Conservation (phyloP, 225 moss, liverwort and hornwort species). For the Sphagnum tenellum region DNA sequence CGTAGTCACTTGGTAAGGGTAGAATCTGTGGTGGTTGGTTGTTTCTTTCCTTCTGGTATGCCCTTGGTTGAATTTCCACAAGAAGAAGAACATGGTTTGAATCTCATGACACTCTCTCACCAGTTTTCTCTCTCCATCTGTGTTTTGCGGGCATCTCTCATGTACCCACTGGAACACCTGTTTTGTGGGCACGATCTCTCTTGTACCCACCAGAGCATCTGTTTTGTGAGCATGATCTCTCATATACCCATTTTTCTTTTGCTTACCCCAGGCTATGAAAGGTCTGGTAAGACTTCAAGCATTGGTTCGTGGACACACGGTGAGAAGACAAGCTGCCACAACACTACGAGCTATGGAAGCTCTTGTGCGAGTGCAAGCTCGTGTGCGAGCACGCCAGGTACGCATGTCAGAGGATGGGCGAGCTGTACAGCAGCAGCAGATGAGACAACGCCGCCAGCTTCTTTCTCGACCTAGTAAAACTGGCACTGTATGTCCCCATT, state of each 20-base stretch:
- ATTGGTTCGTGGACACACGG: slow-evolving; percentile 50
- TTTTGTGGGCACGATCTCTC: neutral
- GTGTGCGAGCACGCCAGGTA: slow-evolving; percentile 56
- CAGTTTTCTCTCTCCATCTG: too few species aligned
- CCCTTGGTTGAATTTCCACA: neutral
- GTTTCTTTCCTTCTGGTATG: neutral
- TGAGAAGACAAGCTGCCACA: slow-evolving; percentile 54
- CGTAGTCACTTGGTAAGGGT: slow-evolving; percentile 42
- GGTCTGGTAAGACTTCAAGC: slow-evolving; percentile 55
- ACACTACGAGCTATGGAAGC: slow-evolving; percentile 59
- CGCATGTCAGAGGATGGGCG: slow-evolving; percentile 62
- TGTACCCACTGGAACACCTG: neutral
- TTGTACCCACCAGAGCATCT: too few species aligned
- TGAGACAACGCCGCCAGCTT: slow-evolving; percentile 42
- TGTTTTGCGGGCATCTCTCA: neutral
- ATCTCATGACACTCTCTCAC: too few species aligned
- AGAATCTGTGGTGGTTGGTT: neutral
- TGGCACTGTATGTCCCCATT: slow-evolving; percentile 18
- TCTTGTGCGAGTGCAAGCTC: slow-evolving; percentile 57
- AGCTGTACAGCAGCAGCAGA: slow-evolving; percentile 49
- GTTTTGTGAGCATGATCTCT: too few species aligned
- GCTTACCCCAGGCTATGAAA: slow-evolving; percentile 29
- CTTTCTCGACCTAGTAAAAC: slow-evolving; percentile 29
- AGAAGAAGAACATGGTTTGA: neutral
- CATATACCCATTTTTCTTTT: too few species aligned